Evolutionary conservation across 2,329 filamentous ascomycete species (phyloP), one percentile per base, ranked within the genome.

Genomic region (Fusarium lyarnte): DNA sequence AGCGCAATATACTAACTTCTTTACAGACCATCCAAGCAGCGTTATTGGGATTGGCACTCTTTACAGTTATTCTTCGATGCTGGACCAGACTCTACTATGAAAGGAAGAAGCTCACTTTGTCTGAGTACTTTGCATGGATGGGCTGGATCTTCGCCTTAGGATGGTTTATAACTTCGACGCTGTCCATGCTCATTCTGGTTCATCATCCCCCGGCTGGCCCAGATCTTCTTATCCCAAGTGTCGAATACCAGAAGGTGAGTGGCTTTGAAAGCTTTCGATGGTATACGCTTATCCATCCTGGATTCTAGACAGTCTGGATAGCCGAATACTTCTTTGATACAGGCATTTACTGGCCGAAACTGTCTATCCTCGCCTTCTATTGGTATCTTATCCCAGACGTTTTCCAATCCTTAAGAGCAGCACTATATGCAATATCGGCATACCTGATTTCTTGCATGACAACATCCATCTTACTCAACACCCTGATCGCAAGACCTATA

Each of bases 331-430:
- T 58, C 8, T 70, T 70, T 11, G 66, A 70, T 16, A 5, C 39
- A 9, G 67, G 66, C 4, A 55, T 70, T 1, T 70, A 61, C 45
- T 61, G 38, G 27, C 47, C 67, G 0, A 70, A 70, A 33, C 42
- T 70, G 2, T 70, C 67, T 4, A 66, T 70, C 4, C 31, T 47
- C 4, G 35, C 66, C 0, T 70, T 70, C 4, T 66, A 70, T 39
- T 70, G 67, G 66, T 25, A 45, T n/a, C 13, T 70, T 1, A 70
- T 70, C 46, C 66, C 67, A 2, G 21, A 43, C 6, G 25, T 70
- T 3, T 52, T 70, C 12, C 23, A 29, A 38, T 19, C 36, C 0
- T 13, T 70, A 3, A 54, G 53, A 5, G 25, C 31, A 8, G 19
- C n/a, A 13, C 5, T 70, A 4, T 60, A 35, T 3, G 4, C 35